phyloP scores from a whole-genome alignment of 2,329 filamentous ascomycete genomes.

The Penicillium rolfsii region DNA sequence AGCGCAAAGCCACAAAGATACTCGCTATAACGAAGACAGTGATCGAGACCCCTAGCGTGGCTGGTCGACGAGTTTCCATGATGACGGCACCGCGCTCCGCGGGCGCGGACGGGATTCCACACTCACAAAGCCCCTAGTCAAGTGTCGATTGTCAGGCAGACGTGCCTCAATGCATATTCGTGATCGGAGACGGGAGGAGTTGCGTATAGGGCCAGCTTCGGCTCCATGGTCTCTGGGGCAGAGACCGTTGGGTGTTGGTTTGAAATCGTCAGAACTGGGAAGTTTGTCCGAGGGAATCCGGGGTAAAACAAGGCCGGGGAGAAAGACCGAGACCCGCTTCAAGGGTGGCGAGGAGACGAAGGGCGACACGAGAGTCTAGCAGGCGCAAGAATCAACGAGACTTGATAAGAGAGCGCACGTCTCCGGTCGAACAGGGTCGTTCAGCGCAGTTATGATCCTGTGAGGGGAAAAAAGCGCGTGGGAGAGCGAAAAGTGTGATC shows the following conservation, averaged over 20 bases:
- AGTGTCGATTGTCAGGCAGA: background rate
- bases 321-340: slow-evolving; percentile 1
- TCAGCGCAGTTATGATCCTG: background rate
- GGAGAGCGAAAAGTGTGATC: background rate
- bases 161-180: background rate
- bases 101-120: slow-evolving; percentile 3
- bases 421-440: background rate
- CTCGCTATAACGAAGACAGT: slow-evolving; percentile 66
- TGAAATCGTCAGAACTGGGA: background rate
- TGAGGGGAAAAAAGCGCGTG: background rate
- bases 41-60: slow-evolving; percentile 49
- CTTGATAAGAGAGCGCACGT: background rate
- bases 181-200: background rate
- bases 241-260: slow-evolving; percentile 5
- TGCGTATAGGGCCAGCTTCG: slow-evolving; percentile 7
- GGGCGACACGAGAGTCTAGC: background rate
- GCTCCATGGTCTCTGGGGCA: slow-evolving; percentile 12
- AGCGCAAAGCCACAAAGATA: slow-evolving; percentile 72
- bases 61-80: slow-evolving; percentile 42
- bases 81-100: slow-evolving; percentile 17
- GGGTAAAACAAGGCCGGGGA: slow-evolving; percentile 14
- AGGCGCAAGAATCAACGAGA: background rate
- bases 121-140: slow-evolving; percentile 2
- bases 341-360: background rate
- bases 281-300: slow-evolving; percentile 14